Evolutionary conservation across 257 asterid species (phyloP).

Genomic region (Solanum bulbocastanum): DNA sequence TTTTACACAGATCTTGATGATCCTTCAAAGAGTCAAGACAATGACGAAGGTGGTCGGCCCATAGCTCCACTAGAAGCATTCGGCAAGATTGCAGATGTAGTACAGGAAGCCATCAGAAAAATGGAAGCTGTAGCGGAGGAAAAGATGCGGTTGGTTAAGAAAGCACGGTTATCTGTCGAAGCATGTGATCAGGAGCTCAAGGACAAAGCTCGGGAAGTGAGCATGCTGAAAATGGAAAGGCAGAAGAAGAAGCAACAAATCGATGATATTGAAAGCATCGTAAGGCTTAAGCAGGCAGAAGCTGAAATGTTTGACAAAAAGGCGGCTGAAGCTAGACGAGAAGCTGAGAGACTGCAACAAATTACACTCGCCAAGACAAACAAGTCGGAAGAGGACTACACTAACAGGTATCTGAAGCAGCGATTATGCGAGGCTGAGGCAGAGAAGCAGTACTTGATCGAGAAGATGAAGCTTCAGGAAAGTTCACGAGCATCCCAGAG

Average conservation of each 20-base stretch:
- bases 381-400: slow-evolving; percentile 81
- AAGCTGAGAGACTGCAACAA: slow-evolving; percentile 84
- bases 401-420: slow-evolving; percentile 84
- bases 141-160: slow-evolving; percentile 73
- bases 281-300: slow-evolving; percentile 82
- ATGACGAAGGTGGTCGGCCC: slow-evolving; percentile 52
- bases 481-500: slow-evolving; percentile 61
- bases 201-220: slow-evolving; percentile 78
- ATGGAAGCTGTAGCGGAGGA: slow-evolving; percentile 92
- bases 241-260: slow-evolving; percentile 77
- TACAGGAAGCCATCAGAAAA: slow-evolving; percentile 84
- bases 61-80: slow-evolving; percentile 88
- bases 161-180: slow-evolving; percentile 67
- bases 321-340: slow-evolving; percentile 85
- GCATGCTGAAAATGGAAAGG: slow-evolving; percentile 63
- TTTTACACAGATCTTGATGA: slow-evolving; percentile 62
- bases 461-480: slow-evolving; percentile 84
- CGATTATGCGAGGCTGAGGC: slow-evolving; percentile 92
- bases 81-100: slow-evolving; percentile 83
- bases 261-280: slow-evolving; percentile 80
- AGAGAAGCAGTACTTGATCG: slow-evolving; percentile 78
- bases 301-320: slow-evolving; percentile 89
- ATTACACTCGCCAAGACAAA: slow-evolving; percentile 79
- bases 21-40: slow-evolving; percentile 45
- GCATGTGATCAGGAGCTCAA: slow-evolving; percentile 88